Conservation (phyloP, 2,329 filamentous ascomycete genomes). For the Trichoderma oligosporum region DNA sequence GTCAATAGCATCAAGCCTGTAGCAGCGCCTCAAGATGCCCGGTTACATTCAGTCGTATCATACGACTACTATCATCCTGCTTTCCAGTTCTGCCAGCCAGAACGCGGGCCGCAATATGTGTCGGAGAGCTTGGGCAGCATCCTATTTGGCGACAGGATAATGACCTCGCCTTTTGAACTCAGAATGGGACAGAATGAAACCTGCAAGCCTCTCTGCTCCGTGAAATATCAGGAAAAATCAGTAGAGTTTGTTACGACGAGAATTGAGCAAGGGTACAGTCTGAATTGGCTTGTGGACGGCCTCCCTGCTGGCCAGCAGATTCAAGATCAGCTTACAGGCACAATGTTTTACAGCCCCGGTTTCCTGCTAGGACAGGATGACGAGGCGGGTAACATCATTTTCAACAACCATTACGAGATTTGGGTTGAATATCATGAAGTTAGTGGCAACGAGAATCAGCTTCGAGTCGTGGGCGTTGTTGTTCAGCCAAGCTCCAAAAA, state of each 20-base stretch:
- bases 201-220: constrained; percentile 75
- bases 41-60: constrained; percentile 86
- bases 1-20: constrained; percentile 92
- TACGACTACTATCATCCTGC: constrained; percentile 92
- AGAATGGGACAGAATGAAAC: constrained; percentile 82
- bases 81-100: constrained; percentile 84
- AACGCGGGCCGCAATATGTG: constrained; percentile 71
- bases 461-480: constrained; percentile 85
- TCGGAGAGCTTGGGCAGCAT: constrained; percentile 87
- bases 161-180: constrained; percentile 90
- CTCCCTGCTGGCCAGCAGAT: constrained; percentile 85
- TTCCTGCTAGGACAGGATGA: constrained; percentile 68
- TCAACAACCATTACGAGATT: constrained; percentile 98
- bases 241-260: constrained; percentile 77
- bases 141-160: constrained; percentile 93
- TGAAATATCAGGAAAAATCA: constrained; percentile 59
- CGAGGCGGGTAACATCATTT: constrained; percentile 53
- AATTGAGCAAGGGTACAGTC: constrained; percentile 80
- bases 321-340: constrained; percentile 69
- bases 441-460: constrained; percentile 60
- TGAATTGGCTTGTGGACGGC: constrained; percentile 96
- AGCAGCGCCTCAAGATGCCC: constrained; percentile 69
- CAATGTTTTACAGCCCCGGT: constrained; percentile 84
- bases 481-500: constrained; percentile 77
- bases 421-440: constrained; percentile 87